These are phyloP conservation scores for Sclerotiophoma versabilis DNA, from an alignment of 2,329 filamentous ascomycete species.

Conservation along the genomic window DNA sequence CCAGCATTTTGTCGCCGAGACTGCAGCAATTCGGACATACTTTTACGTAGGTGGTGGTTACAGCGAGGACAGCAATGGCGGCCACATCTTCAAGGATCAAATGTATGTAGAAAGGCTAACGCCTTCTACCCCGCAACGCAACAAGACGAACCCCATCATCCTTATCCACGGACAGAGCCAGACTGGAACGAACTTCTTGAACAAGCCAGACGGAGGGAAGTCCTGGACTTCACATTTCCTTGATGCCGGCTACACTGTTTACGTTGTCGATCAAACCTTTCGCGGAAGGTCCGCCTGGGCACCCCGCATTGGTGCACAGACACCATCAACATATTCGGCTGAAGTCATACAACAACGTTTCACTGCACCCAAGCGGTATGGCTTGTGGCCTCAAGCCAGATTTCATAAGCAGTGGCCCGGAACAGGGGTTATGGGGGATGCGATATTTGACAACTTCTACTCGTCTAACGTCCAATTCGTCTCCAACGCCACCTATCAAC, in stretches of 20 bases:
- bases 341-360: conserved; percentile 36
- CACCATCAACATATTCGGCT: conserved; percentile 12
- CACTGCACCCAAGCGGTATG: conserved; percentile 46
- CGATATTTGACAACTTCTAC: conserved; percentile 59
- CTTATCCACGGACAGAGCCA: conserved; percentile 40
- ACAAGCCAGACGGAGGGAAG: conserved; percentile 57
- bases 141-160: conserved; percentile 28
- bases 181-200: conserved; percentile 45
- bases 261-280: conserved; percentile 57
- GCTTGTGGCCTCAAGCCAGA: conserved; percentile 52
- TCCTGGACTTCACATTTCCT: conserved; percentile 61
- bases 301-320: conserved; percentile 39
- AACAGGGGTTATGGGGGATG: conserved; percentile 51
- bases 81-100: conserved; percentile 26
- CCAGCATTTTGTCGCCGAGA: not conserved
- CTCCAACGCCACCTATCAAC: conserved; percentile 32
- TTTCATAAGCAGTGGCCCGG: conserved; percentile 56
- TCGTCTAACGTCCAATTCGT: conserved; percentile 52
- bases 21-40: conserved; percentile 17
- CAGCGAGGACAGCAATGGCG: conserved; percentile 14
- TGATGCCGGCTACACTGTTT: conserved; percentile 56
- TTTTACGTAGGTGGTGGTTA: conserved; percentile 33
- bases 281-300: conserved; percentile 56
- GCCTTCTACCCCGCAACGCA: conserved; percentile 16
- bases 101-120: conserved; percentile 41